These are phyloP conservation scores for Chrysophaeum taylorii DNA, from an alignment of 352 stramenopile species.

Conservation along the genomic window DNA sequence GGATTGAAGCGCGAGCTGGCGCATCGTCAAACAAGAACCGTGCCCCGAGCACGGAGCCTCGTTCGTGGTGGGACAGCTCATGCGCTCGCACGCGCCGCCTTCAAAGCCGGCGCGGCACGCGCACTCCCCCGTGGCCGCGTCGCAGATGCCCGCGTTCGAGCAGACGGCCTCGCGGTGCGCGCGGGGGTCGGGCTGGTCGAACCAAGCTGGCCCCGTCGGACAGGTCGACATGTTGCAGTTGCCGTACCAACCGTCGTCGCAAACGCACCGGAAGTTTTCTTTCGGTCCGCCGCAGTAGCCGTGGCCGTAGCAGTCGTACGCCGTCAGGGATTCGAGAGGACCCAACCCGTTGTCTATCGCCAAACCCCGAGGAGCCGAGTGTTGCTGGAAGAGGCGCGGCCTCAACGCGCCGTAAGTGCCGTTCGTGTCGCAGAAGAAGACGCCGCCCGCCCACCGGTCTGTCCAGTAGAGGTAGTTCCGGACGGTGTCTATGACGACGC, in stretches of 20 bases:
- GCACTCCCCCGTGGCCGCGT: slow-evolving; percentile 40
- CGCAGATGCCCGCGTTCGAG: slow-evolving; percentile 61
- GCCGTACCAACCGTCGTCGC: slow-evolving; percentile 42
- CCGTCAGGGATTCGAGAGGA: not conserved
- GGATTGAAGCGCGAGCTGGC: not conserved
- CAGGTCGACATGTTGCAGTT: slow-evolving; percentile 51
- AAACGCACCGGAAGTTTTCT: slow-evolving; percentile 37
- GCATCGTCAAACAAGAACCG: slow-evolving; percentile 29
- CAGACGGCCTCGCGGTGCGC: slow-evolving; percentile 50
- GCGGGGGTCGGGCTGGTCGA: slow-evolving; percentile 51
- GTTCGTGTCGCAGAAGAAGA: not conserved
- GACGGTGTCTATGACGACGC: not conserved
- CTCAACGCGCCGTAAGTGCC: not conserved
- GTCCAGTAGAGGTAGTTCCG: not conserved
- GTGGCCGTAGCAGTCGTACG: slow-evolving; percentile 25
- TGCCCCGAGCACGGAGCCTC: slow-evolving; percentile 23
- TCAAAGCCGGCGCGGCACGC: slow-evolving; percentile 53
- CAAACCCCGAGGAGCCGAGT: slow-evolving; percentile 1
- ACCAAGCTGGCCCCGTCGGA: slow-evolving; percentile 49
- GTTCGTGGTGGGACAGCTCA: slow-evolving; percentile 19
- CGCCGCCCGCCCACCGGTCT: not conserved
- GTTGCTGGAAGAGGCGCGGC: not conserved
- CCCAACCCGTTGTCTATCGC: slow-evolving; percentile 21
- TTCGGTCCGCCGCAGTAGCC: slow-evolving; percentile 17
- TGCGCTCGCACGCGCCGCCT: slow-evolving; percentile 50